These are phyloP conservation scores for Hydnomerulius pinastri DNA, from an alignment of 768 basidiomycete genomes.

Conservation along the genomic window DNA sequence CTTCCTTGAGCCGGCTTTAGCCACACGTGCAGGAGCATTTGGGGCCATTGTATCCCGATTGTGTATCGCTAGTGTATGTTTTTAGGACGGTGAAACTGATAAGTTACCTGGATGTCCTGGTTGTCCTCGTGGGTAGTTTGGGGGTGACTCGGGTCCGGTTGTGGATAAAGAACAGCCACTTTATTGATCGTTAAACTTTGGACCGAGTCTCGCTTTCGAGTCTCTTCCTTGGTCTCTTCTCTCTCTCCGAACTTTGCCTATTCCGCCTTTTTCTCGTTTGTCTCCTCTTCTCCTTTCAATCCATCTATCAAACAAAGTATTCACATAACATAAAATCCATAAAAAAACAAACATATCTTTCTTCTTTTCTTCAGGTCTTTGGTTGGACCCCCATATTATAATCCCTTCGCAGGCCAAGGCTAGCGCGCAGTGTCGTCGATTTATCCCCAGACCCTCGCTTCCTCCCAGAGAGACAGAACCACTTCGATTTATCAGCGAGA, in stretches of 20 bases:
- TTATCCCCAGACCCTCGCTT: not conserved
- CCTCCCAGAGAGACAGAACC: constrained; percentile 9
- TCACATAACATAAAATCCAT: constrained; percentile 7
- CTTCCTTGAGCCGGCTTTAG: not conserved
- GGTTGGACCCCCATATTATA: constrained; percentile 19
- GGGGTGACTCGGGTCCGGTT: not conserved
- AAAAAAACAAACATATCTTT: constrained; percentile 10
- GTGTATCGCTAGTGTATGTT: too few relatives aligned
- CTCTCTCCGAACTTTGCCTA: constrained; percentile 37
- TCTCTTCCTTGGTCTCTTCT: constrained; percentile 26
- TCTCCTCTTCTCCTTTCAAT: constrained; percentile 14
- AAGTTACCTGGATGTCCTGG: too few relatives aligned
- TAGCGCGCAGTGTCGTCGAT: constrained; percentile 6
- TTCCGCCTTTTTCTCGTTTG: constrained; percentile 31
- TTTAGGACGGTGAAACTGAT: too few relatives aligned
- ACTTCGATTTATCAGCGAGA: not conserved
- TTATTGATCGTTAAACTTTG: too few relatives aligned
- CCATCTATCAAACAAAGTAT: constrained; percentile 12
- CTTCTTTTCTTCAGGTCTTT: constrained; percentile 18
- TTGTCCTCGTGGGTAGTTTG: too few relatives aligned
- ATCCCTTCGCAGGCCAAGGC: constrained; percentile 13
- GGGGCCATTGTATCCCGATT: too few relatives aligned
- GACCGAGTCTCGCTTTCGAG: not conserved
- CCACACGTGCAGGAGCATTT: constrained; percentile 1
- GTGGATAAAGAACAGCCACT: constrained; percentile 9